These are phyloP conservation scores for Tolypocladium guangdongense DNA, from an alignment of 2,329 filamentous ascomycete species.

Conservation along the genomic window DNA sequence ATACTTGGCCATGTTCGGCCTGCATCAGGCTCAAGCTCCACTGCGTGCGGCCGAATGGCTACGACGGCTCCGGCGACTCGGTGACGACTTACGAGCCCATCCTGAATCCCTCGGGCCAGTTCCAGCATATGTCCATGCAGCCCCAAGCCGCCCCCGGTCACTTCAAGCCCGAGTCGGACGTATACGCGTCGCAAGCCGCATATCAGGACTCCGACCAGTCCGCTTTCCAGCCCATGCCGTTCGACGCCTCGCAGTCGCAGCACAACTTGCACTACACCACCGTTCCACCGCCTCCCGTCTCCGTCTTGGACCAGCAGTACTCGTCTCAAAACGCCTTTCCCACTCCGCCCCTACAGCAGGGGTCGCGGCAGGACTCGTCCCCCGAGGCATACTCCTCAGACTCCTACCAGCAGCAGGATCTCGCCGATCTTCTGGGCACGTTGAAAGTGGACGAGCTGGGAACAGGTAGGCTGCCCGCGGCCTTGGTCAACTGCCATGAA, in stretches of 20 bases:
- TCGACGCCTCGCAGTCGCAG: slow-evolving; percentile 32
- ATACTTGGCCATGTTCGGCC: slow-evolving; percentile 93
- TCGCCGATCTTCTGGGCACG: slow-evolving; percentile 73
- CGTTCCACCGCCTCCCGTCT: slow-evolving; percentile 36
- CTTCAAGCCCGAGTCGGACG: slow-evolving; percentile 26
- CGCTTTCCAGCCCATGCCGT: slow-evolving; percentile 37
- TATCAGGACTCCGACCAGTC: slow-evolving; percentile 35
- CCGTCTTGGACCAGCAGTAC: slow-evolving; percentile 42
- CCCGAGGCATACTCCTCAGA: slow-evolving; percentile 46
- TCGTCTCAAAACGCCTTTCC: slow-evolving; percentile 38
- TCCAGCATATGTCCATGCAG: slow-evolving; percentile 41
- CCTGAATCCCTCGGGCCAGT: slow-evolving; percentile 20
- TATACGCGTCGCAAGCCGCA: slow-evolving; percentile 37
- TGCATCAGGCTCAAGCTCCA: slow-evolving; percentile 87
- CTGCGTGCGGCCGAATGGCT: slow-evolving; percentile 80
- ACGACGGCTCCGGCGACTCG: slow-evolving; percentile 36
- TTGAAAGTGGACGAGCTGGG: slow-evolving; percentile 81
- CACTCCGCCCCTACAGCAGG: slow-evolving; percentile 33
- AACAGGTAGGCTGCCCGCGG: slow-evolving; percentile 49
- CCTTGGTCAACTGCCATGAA: not conserved
- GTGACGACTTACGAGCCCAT: slow-evolving; percentile 21
- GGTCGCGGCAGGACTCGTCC: slow-evolving; percentile 23
- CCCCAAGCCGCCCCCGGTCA: slow-evolving; percentile 28
- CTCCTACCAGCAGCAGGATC: slow-evolving; percentile 56
- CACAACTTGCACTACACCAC: slow-evolving; percentile 42